phyloP scores from a whole-genome alignment of 139 green algal species.

The Nannochloris sp. region DNA sequence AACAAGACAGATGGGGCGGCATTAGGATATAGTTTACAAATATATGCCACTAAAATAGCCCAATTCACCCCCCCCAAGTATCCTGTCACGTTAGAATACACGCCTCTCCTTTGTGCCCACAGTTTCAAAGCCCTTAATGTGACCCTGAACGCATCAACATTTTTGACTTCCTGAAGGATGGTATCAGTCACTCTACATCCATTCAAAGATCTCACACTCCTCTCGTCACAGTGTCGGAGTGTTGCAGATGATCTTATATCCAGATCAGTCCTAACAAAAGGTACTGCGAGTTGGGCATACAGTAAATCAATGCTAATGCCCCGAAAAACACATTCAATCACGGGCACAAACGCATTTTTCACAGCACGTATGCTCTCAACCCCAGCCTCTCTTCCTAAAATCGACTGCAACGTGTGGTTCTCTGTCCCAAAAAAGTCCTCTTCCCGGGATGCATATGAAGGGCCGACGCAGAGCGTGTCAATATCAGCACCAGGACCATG shows the following conservation, averaged over 20 bases:
- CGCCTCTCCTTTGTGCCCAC: constrained; percentile 75
- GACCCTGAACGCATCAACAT: constrained; percentile 52
- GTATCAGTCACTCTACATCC: constrained; percentile 84
- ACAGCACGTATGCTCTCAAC: constrained; percentile 76
- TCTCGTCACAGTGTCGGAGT: constrained; percentile 80
- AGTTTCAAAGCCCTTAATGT: constrained; percentile 77
- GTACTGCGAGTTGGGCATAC: constrained; percentile 63
- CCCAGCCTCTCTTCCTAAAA: constrained; percentile 40
- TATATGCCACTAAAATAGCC: constrained; percentile 86
- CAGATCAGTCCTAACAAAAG: constrained; percentile 57
- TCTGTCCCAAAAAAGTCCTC: constrained; percentile 84
- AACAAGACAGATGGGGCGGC: constrained; percentile 51
- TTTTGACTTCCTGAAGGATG: constrained; percentile 61
- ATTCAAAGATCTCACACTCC: constrained; percentile 75
- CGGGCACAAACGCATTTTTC: constrained; percentile 80
- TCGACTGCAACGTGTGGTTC: constrained; percentile 34
- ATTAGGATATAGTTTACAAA: constrained; percentile 88
- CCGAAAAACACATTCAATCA: constrained; percentile 89
- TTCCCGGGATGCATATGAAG: constrained; percentile 60
- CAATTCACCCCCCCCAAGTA: constrained; percentile 95
- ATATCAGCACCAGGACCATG: constrained; percentile 93
- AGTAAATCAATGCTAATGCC: constrained; percentile 91
- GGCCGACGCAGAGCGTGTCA: constrained; percentile 90
- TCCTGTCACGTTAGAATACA: constrained; percentile 79
- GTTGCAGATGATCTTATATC: constrained; percentile 59